Evolutionary conservation across 2,329 filamentous ascomycete genomes (phyloP), one percentile per base, ranked within the genome.

Genomic region (Fusarium haematococcum): DNA sequence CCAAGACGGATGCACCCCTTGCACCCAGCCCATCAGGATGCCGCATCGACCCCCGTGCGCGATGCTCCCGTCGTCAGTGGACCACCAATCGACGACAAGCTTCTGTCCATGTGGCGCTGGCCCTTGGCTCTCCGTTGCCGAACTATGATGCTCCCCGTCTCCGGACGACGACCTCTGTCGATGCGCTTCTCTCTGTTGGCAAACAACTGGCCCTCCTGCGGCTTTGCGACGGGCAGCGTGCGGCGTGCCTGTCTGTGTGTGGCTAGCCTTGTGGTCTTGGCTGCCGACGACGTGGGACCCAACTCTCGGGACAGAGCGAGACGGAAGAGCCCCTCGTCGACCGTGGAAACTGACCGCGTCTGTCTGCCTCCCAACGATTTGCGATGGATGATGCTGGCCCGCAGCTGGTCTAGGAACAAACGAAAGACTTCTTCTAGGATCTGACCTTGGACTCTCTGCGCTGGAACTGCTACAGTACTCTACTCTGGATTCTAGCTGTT

Each of bases 11-110:
- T 33, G 43, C 52, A 30, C 32, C 59, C 61, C 59, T 67, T 43
- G 35, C 37, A 50, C 50, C 54, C 75, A 79, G 75, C 80, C 80
- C 79, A 81, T 82, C 80, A 82, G 69, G 69, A 71, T 50, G 71
- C 71, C 70, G 70, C 67, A 56, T 77, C 39, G 43, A 50, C 74
- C 81, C 81, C 75, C 81, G 81, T 82, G 81, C 78, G 68, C 72
- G 63, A 71, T 76, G 70, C 75, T 76, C 66, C 78, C 75, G 76
- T 62, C 68, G 67, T 73, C 75, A 81, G 78, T 82, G 79, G 79
- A 80, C 77, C 78, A 75, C 77, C 77, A 79, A 74, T 76, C 57
- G 74, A 75, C 68, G 65, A 68, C 74, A 73, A 76, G 75, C 75
- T 75, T 75, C 66, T 57, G 67, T 68, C 78, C 77, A 79, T 79